phyloP scores from a whole-genome alignment of 164 flowering plant species.

The Kingdonia uniflora region DNA sequence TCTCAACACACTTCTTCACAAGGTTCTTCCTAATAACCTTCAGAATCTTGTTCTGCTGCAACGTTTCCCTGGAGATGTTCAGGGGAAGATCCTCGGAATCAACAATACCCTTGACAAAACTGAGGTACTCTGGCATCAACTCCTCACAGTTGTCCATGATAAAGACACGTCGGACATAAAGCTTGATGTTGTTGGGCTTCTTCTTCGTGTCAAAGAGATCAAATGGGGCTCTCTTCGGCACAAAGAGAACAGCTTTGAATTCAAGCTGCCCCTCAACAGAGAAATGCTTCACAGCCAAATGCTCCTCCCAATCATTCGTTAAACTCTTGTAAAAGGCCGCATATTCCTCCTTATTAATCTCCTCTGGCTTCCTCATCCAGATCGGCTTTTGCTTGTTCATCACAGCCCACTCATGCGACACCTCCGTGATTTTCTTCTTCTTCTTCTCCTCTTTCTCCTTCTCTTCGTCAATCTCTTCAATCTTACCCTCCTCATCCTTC shows the following conservation, averaged over 20 bases:
- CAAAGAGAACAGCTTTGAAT: slow-evolving; percentile 30
- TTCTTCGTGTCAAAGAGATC: slow-evolving; percentile 27
- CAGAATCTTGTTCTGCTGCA: slow-evolving; percentile 20
- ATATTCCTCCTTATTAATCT: slow-evolving; percentile 35
- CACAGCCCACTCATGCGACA: slow-evolving; percentile 31
- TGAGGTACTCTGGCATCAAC: slow-evolving; percentile 34
- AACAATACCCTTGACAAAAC: slow-evolving; percentile 39
- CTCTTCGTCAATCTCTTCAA: slow-evolving; percentile 32
- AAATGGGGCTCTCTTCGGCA: slow-evolving; percentile 19
- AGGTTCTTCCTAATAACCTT: slow-evolving; percentile 43
- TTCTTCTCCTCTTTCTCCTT: slow-evolving; percentile 40
- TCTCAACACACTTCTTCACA: slow-evolving; percentile 43
- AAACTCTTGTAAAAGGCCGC: slow-evolving; percentile 34
- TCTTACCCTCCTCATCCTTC: slow-evolving; percentile 32
- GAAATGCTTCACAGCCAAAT: slow-evolving; percentile 12
- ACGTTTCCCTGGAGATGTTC: slow-evolving; percentile 31
- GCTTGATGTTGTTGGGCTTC: slow-evolving; percentile 35
- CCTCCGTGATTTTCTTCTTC: slow-evolving; percentile 39
- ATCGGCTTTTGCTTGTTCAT: slow-evolving; percentile 41
- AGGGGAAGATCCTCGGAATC: slow-evolving; percentile 40
- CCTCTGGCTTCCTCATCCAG: slow-evolving; percentile 48
- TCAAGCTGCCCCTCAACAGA: slow-evolving; percentile 14
- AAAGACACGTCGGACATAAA: slow-evolving; percentile 37
- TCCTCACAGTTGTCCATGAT: slow-evolving; percentile 47
- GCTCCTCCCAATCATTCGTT: slow-evolving; percentile 25